These are phyloP conservation scores for Vanilla planifolia DNA, from an alignment of 106 monocot genomes.

Conservation along the genomic window DNA sequence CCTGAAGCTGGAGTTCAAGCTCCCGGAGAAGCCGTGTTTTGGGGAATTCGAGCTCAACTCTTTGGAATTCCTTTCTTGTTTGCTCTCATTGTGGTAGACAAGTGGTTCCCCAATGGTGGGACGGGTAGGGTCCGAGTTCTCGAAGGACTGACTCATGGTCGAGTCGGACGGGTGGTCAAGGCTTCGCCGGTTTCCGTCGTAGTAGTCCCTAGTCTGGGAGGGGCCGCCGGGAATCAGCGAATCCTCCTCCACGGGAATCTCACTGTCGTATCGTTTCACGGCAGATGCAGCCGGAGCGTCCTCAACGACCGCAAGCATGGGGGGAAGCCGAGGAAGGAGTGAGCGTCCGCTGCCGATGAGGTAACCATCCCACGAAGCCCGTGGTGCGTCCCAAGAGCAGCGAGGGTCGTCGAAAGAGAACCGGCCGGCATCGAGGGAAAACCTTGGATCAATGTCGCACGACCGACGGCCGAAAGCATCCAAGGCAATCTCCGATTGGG, in stretches of 20 bases:
- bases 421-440: conserved; percentile 67
- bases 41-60: neutral
- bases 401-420: conserved; percentile 62
- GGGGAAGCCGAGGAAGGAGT: conserved; percentile 39
- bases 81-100: neutral
- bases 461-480: conserved; percentile 58
- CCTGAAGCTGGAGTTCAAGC: conserved; percentile 50
- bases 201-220: conserved; percentile 73
- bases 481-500: conserved; percentile 46
- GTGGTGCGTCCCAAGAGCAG: conserved; percentile 61
- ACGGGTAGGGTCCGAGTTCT: neutral
- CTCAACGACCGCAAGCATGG: conserved; percentile 72
- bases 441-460: conserved; percentile 67
- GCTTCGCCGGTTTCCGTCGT: conserved; percentile 59
- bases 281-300: conserved; percentile 22
- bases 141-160: conserved; percentile 23
- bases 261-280: conserved; percentile 68
- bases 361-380: conserved; percentile 89
- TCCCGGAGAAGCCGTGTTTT: conserved; percentile 17
- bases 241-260: conserved; percentile 91
- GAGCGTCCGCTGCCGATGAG: conserved; percentile 28
- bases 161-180: conserved; percentile 68
- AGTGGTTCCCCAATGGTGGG: too few relatives aligned
- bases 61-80: neutral
- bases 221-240: conserved; percentile 44